Evolutionary conservation across 768 basidiomycete species (phyloP), one percentile per base, ranked within the genome.

Genomic region (Termitomyces sp.): DNA sequence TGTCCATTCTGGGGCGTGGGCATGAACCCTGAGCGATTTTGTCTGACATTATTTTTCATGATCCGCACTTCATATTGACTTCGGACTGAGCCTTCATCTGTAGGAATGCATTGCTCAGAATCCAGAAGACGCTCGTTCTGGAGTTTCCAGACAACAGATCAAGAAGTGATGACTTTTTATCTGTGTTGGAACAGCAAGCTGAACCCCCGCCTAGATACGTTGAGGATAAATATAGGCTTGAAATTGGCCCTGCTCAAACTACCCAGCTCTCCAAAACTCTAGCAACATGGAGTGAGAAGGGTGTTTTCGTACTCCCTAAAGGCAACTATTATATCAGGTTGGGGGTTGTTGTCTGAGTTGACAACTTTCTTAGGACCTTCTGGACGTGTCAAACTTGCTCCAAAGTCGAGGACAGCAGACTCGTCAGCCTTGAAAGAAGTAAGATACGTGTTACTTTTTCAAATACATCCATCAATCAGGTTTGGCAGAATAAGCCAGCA

Each of bases 101-200:
- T 74, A 94, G 92, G 93, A 94, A 76, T 92, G 90, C 66, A 91
- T 96, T 71, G 72, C 79, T 60, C 79, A 75, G 55, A 74, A 85
- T 71, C 81, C 80, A 7, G 91, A 92, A 33, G 91, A 92, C 62
- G 82, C 88, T 57, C 88, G 92, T 57, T 70, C 70, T 57, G 94
- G 93, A 65, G 94, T 95, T 60, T 95, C 92, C 63, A 87, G 95
- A 49, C 90, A 87, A 55, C 83, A 87, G 66, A 94, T 97, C 77
- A 97, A 97, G 85, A 96, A 92, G 90, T 95, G 77, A 58, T 65
- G n/a, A 4, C 20, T 24, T 60, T 49, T 26, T 36, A 30, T 50
- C 28, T 33, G 52, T 56, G 56, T 50, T 50, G 51, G 45, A 57
- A 55, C 53, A 54, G 38, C 57, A 62, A 68, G 9, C 52, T 54